Evolutionary conservation across 2,329 filamentous ascomycete genomes (phyloP), one percentile per base, ranked within the genome.

Genomic region (Epichloe festucae): DNA sequence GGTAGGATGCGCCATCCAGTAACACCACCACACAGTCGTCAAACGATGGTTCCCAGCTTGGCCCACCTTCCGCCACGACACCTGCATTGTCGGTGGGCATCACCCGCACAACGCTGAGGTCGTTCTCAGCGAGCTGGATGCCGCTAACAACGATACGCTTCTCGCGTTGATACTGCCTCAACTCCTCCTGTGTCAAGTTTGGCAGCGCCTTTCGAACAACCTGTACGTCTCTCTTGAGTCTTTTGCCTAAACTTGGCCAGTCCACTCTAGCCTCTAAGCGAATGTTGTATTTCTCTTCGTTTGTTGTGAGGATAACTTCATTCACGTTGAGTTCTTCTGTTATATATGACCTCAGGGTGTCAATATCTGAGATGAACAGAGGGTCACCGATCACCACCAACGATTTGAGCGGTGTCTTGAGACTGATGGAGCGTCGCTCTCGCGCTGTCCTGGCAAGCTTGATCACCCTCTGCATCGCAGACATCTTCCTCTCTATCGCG

Each of bases 211-310:
- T 90, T 72, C 89, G 89, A 56, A 95, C 87, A 66, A 84, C 86
- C 60, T 84, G 80, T 42, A 86, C 84, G 62, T 94, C 87, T 70
- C 93, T 93, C 76, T 91, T 93, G 59, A 95, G 77, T 73, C 94
- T 95, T 78, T 93, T 93, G 55, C 89, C 89, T 11, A 95, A 75
- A 3, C 84, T 85, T 21, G 89, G 87, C 82, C 89, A 94, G 67
- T 95, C 45, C 89, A 87, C 88, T 47, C 78, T 78, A 6, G 88
- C 85, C 54, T 84, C 85, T 67, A 94, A 91, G 87, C 81, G 39
- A n/a, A 95, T 87, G 49, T 87, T 85, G 71, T 94, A 93, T 64
- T 84, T 84, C 51, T 80, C 82, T 68, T 95, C 89, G 57, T 95
- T 86, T 14, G 78, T 82, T 5, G 86, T 88, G 52, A 94, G 73